A percentile compares a stretch with the other conserved stretches of the same genome.
phyloP scores from a whole-genome alignment of 257 asterid species.

The Paraleonurus japonicus region DNA sequence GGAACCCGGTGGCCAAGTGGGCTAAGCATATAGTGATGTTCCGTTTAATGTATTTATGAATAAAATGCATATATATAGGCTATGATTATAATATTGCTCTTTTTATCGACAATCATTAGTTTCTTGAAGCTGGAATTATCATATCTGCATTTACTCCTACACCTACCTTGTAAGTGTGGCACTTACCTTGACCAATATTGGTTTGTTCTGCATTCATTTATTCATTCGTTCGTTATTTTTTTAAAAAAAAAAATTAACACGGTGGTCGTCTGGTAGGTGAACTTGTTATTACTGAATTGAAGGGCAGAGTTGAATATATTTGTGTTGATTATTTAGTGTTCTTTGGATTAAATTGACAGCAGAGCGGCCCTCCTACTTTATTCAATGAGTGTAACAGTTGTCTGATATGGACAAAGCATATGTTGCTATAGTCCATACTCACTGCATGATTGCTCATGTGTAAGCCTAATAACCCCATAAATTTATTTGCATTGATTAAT shows the following conservation, averaged over 20 bases:
- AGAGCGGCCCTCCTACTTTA: constrained; percentile 17
- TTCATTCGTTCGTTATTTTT: no score
- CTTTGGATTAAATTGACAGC: not conserved
- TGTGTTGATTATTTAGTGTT: not conserved
- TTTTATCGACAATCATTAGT: not conserved
- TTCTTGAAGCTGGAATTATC: not conserved
- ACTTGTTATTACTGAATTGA: constrained; percentile 13
- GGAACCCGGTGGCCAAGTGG: no score
- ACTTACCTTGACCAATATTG: not conserved
- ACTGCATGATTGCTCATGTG: constrained; percentile 13
- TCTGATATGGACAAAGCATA: constrained; percentile 34
- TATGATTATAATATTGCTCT: constrained; percentile 7
- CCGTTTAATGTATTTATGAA: not conserved
- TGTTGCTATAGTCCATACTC: constrained; percentile 24
- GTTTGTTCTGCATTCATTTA: not conserved
- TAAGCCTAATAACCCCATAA: constrained; percentile 31
- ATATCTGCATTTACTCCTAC: not conserved
- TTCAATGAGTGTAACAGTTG: constrained; percentile 17
- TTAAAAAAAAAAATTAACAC: not conserved
- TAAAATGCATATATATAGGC: not conserved
- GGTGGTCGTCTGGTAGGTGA: not conserved
- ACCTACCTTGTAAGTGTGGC: not conserved
- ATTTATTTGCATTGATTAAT: constrained; percentile 12
- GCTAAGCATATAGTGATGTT: not conserved
- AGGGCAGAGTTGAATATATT: not conserved